Percentiles rank a stretch among this genome's conserved stretches.
These are phyloP conservation scores for Cadophora sp. DNA, from an alignment of 2,329 filamentous ascomycete species.

Conservation along the genomic window DNA sequence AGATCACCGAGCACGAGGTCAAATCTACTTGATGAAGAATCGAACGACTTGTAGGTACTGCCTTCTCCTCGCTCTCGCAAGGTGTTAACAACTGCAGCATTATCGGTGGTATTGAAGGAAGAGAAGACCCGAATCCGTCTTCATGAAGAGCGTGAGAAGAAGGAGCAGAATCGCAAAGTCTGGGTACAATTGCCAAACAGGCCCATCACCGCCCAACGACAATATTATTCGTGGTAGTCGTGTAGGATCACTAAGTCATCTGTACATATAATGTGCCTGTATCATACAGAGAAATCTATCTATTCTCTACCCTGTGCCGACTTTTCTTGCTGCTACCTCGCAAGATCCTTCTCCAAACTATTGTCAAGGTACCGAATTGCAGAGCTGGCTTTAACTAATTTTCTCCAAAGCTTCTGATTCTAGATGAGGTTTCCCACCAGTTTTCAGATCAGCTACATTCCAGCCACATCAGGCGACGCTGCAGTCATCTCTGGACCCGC, in stretches of 20 bases:
- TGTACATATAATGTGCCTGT: constrained; percentile 24
- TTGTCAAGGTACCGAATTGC: background rate
- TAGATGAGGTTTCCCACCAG: background rate
- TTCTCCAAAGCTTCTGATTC: background rate
- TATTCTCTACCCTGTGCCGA: background rate
- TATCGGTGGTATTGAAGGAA: constrained; percentile 88
- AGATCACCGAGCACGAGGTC: constrained; percentile 79
- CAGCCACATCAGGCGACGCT: background rate
- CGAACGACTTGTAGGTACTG: constrained; percentile 75
- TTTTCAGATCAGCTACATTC: background rate
- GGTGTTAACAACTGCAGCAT: constrained; percentile 53
- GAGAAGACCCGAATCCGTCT: constrained; percentile 87
- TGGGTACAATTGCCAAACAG: constrained; percentile 91
- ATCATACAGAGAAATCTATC: constrained; percentile 6
- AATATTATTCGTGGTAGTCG: constrained; percentile 87
- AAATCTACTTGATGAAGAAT: constrained; percentile 69
- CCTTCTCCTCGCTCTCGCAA: background rate
- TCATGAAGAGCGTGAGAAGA: constrained; percentile 78
- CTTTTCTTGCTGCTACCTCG: background rate
- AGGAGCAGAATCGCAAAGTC: constrained; percentile 75
- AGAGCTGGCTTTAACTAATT: background rate
- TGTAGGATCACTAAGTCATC: background rate
- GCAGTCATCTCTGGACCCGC: background rate
- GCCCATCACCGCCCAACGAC: constrained; percentile 81
- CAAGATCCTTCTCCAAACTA: background rate